phyloP scores from a whole-genome alignment of 805 yeast species.

The Starmerella apis region DNA sequence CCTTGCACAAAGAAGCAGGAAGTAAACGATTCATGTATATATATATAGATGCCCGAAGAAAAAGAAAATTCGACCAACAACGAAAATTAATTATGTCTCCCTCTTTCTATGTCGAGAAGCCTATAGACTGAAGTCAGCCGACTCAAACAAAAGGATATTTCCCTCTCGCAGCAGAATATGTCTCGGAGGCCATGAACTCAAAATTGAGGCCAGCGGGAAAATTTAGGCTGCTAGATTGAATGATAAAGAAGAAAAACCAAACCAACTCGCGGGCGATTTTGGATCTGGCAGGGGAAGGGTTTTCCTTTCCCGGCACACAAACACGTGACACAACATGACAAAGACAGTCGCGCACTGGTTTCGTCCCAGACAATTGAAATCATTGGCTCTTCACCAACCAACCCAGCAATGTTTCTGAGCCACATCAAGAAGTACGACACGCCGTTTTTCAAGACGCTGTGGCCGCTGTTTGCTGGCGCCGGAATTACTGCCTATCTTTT shows the following conservation, averaged over 20 bases:
- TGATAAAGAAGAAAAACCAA: slow-evolving; percentile 5
- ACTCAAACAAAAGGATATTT: slow-evolving; percentile 23
- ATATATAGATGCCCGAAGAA: background rate
- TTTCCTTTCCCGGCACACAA: background rate
- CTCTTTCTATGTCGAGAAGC: slow-evolving; percentile 22
- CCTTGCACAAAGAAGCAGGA: background rate
- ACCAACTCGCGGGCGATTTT: background rate
- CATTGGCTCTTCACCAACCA: slow-evolving; percentile 1
- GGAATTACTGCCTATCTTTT: slow-evolving; percentile 60
- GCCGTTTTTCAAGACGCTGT: slow-evolving; percentile 57
- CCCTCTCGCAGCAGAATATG: slow-evolving; percentile 19
- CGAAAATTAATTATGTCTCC: slow-evolving; percentile 11
- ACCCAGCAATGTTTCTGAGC: slow-evolving; percentile 1
- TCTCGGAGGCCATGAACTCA: slow-evolving; percentile 4
- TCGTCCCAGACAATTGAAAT: background rate
- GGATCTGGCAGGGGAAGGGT: background rate
- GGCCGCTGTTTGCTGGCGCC: slow-evolving; percentile 86
- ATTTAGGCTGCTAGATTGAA: slow-evolving; percentile 13
- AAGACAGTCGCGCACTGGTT: background rate
- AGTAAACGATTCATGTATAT: background rate
- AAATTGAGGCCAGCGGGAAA: background rate
- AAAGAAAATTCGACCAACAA: background rate
- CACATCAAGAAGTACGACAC: slow-evolving; percentile 37
- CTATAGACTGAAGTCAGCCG: slow-evolving; percentile 14
- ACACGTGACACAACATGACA: background rate